Evolutionary conservation across 805 yeast species (phyloP), one percentile per base, ranked within the genome.

Genomic region (Kazachstania kunashirensis): DNA sequence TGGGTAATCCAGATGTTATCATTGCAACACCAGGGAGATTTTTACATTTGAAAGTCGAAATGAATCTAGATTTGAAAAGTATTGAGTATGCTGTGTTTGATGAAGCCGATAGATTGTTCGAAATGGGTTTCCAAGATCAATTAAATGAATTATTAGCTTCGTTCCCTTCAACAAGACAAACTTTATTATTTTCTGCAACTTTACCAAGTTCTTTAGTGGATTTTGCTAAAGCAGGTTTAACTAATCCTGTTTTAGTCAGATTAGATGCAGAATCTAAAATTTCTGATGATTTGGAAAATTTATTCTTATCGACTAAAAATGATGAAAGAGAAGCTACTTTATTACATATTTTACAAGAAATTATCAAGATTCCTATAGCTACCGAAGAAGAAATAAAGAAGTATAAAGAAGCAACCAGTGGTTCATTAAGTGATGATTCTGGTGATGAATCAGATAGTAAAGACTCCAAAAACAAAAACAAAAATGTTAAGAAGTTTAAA

Each of bases 21-120:
- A 79, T 92, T 40, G 97, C 97, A 15, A 92, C 98, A 0, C 99
- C 99, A 0, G 99, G 99, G 59, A 73, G 99, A 61, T 92, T 92
- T 52, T 62, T 89, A 62, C 99, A 92, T 71, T 71, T 92, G 55
- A 84, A 89, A 58, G 88, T 89, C 19, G 99, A 92, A 64, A 92
- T 92, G 99, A 74, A 74, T 42, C 66, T 92, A 37, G 94, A 85
- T 53, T 68, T 92, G 59, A 75, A 73, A 46, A 71, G 84, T 2
- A 75, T 92, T 13, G 95, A 92, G 57, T 89, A 83, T 53, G 81
- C 88, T 30, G 95, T 88, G 1, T 89, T 89, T 57, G 98, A 89
- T 63, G 98, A 89, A 66, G 97, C 97, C 24, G 98, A 89, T 67
- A 73, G 97, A 57, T 71, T 89, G 52, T 89, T 89, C 53, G 98